Evolutionary conservation across 106 monocot species (phyloP), one percentile per base, ranked within the genome.

Genomic region (Posidonia australis): DNA sequence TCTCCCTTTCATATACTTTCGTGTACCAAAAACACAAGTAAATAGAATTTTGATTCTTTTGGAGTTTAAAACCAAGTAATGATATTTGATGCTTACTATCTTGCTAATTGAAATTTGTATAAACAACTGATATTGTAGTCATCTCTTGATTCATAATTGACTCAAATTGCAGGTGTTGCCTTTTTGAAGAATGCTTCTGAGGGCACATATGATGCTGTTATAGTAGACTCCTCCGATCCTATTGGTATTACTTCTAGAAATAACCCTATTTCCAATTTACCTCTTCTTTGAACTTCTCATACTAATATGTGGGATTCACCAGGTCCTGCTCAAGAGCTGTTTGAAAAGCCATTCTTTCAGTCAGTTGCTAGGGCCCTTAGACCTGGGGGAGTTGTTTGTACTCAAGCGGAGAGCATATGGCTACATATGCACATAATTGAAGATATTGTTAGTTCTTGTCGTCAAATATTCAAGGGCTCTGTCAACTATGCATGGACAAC

Each of bases 361-460:
- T 89, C 77, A 16, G 81, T 93, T 24, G 83, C 81, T 23, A 79
- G 68, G 60, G 85, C 89, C 46, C 85, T 93, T 28, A 77, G 89
- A 14, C 89, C 93, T 20, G 89, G 93, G 9, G 93, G 93, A 0
- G 93, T 93, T 14, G 77, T 93, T 5, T 93, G 88, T 79, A 89
- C 93, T 1, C 93, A 93, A 21, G 93, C 93, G 43, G 93, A 93
- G 79, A 93, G 93, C 79, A 93, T 93, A 64, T 93, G 93, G 93
- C 69, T 93, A 17, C 89, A 93, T 64, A 89, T 93, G 93, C 89
- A 93, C 58, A 89, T 89, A 47, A 93, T 93, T 12, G 93, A 89
- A 51, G 85, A 83, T 57, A 89, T 89, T 31, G 77, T 93, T 18
- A 36, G 74, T 10, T 69, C 53, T 23, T 89, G 93, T 58, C 88